A percentile compares a stretch with the other conserved stretches of the same genome.
phyloP scores from a whole-genome alignment of 2,329 filamentous ascomycete genomes.

The Penicillium sp. region DNA sequence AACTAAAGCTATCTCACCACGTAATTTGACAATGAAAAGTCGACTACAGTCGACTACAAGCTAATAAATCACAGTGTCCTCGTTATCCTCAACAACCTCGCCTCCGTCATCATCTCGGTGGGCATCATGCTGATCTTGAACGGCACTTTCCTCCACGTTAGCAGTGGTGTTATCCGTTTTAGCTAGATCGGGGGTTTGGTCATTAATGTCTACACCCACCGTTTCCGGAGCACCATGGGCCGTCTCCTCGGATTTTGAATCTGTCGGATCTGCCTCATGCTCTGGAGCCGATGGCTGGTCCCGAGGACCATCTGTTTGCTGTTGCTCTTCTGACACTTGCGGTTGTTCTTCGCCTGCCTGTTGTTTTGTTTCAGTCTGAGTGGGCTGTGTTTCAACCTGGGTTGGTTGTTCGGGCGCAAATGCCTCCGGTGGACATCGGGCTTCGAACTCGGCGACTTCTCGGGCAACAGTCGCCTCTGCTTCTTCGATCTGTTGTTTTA shows the following conservation, averaged over 20 bases:
- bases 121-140: slow-evolving; percentile 42
- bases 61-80: slow-evolving; percentile 88
- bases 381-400: slow-evolving; percentile 13
- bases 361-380: slow-evolving; percentile 10
- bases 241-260: slow-evolving; percentile 7
- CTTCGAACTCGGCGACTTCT: slow-evolving; percentile 64
- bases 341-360: not conserved
- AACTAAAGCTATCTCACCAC: not conserved
- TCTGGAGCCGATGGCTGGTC: slow-evolving; percentile 22
- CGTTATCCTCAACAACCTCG: slow-evolving; percentile 77
- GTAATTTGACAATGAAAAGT: not conserved
- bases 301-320: slow-evolving; percentile 8
- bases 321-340: slow-evolving; percentile 17
- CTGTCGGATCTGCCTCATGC: slow-evolving; percentile 18
- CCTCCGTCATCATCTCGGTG: slow-evolving; percentile 65
- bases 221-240: slow-evolving; percentile 40
- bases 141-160: slow-evolving; percentile 30
- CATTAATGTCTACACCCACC: slow-evolving; percentile 28
- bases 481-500: slow-evolving; percentile 68
- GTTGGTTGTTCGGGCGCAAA: slow-evolving; percentile 17
- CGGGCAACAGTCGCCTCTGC: slow-evolving; percentile 61
- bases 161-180: slow-evolving; percentile 28
- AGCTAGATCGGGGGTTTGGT: slow-evolving; percentile 13
- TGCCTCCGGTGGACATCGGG: slow-evolving; percentile 41
- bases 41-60: not conserved